A percentile compares a stretch with the other conserved stretches of the same genome.
Conservation (phyloP, 2,329 filamentous ascomycete species). For the Talaromyces amestolkiae region DNA sequence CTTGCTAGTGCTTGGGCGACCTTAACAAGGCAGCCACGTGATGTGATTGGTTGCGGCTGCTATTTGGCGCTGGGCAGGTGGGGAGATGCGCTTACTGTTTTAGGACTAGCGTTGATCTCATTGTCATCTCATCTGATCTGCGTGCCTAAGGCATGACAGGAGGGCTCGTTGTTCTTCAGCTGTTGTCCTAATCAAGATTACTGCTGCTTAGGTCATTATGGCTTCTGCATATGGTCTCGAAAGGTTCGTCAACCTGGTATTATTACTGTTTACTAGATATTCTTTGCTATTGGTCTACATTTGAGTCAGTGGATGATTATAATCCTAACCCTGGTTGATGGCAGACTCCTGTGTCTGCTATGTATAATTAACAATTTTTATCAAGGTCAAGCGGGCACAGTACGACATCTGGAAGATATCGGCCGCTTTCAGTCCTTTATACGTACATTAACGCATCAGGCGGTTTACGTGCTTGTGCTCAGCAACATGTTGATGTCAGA, state of each 20-base stretch:
- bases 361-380: not conserved
- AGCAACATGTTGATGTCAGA: not conserved
- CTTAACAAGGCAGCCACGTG: not conserved
- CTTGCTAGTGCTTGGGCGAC: not conserved
- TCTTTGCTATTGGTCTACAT: not conserved
- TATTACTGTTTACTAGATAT: not conserved
- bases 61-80: not conserved
- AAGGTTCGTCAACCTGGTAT: not conserved
- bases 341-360: not conserved
- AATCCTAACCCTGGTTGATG: not conserved
- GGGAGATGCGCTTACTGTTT: not conserved
- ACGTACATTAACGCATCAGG: not conserved
- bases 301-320: not conserved
- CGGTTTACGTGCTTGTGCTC: too few relatives aligned
- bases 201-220: not conserved
- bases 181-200: not conserved
- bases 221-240: not conserved
- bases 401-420: not conserved
- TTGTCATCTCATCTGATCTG: not conserved
- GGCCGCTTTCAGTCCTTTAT: not conserved
- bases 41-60: slow-evolving; percentile 4
- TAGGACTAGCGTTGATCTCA: not conserved
- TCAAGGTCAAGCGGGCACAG: not conserved
- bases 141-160: not conserved
- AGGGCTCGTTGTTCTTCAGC: not conserved